These are phyloP conservation scores for Phlegmacium glaucopus DNA, from an alignment of 768 basidiomycete species.

Conservation along the genomic window DNA sequence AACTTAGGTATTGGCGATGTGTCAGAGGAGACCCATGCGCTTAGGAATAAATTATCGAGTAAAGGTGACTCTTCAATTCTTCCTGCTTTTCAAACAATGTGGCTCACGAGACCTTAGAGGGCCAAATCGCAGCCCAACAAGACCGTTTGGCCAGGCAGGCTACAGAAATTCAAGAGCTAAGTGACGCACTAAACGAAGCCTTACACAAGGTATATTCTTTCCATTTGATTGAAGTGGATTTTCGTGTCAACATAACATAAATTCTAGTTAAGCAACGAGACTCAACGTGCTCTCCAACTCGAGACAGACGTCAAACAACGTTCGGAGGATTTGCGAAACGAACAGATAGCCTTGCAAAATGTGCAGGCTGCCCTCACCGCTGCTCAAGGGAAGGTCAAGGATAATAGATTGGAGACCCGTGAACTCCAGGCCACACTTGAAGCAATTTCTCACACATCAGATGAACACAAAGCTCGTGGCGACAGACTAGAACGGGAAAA, in stretches of 20 bases:
- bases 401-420: constrained; percentile 43
- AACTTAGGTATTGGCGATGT: constrained; percentile 44
- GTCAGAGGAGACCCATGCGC: constrained; percentile 42
- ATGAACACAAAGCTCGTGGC: constrained; percentile 37
- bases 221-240: not conserved
- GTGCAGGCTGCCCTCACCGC: constrained; percentile 42
- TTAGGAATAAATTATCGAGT: constrained; percentile 46
- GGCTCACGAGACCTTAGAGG: constrained; percentile 31
- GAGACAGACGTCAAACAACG: constrained; percentile 47
- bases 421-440: constrained; percentile 59
- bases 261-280: constrained; percentile 52
- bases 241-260: constrained; percentile 3
- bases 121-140: constrained; percentile 46
- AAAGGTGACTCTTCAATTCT: constrained; percentile 35
- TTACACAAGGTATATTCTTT: constrained; percentile 39
- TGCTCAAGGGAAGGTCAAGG: constrained; percentile 49
- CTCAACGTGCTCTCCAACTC: constrained; percentile 50
- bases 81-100: not conserved
- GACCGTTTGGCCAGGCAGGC: constrained; percentile 39
- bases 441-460: constrained; percentile 49
- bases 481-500: constrained; percentile 59
- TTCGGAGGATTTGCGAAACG: constrained; percentile 55
- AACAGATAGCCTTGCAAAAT: constrained; percentile 52
- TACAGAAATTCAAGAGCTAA: constrained; percentile 40
- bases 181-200: constrained; percentile 39